These are phyloP conservation scores for Hanseniaspora taiwanica DNA, from an alignment of 805 yeast genomes.

Conservation along the genomic window DNA sequence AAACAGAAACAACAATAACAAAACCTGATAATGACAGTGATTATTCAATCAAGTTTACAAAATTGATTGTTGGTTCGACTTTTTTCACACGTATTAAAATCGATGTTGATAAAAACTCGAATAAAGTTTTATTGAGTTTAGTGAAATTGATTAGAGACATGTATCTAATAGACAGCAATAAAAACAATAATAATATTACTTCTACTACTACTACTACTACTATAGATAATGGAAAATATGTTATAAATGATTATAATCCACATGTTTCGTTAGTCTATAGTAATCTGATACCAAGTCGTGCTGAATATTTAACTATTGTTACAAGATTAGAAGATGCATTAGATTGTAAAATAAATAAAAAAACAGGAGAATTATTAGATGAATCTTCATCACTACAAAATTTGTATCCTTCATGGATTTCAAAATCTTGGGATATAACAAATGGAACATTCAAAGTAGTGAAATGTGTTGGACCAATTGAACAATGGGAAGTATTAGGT, in stretches of 20 bases:
- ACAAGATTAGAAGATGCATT: slow-evolving; percentile 55
- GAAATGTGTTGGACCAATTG: slow-evolving; percentile 57
- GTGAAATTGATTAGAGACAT: slow-evolving; percentile 39
- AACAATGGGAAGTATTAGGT: slow-evolving; percentile 56
- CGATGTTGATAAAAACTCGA: slow-evolving; percentile 3
- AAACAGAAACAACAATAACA: too few species aligned
- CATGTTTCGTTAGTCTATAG: slow-evolving; percentile 65
- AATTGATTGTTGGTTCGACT: slow-evolving; percentile 16
- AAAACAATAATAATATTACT: slow-evolving; percentile 22
- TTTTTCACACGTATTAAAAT: slow-evolving; percentile 19
- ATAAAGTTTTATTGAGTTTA: slow-evolving; percentile 23
- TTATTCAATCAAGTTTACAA: slow-evolving; percentile 15
- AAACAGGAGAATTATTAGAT: slow-evolving; percentile 26
- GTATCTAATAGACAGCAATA: slow-evolving; percentile 29
- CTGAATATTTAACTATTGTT: slow-evolving; percentile 47
- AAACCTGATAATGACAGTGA: background rate
- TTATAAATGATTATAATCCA: slow-evolving; percentile 44
- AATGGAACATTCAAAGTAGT: slow-evolving; percentile 49
- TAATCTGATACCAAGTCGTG: slow-evolving; percentile 49
- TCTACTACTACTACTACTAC: slow-evolving; percentile 35
- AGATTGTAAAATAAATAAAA: slow-evolving; percentile 24
- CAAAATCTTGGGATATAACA: slow-evolving; percentile 44
- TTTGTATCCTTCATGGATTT: background rate
- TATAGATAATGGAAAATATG: slow-evolving; percentile 34
- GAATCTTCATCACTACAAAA: slow-evolving; percentile 12